Evolutionary conservation across 176 grass and related monocot species (phyloP).

Genomic region (Oryza glaberrima): DNA sequence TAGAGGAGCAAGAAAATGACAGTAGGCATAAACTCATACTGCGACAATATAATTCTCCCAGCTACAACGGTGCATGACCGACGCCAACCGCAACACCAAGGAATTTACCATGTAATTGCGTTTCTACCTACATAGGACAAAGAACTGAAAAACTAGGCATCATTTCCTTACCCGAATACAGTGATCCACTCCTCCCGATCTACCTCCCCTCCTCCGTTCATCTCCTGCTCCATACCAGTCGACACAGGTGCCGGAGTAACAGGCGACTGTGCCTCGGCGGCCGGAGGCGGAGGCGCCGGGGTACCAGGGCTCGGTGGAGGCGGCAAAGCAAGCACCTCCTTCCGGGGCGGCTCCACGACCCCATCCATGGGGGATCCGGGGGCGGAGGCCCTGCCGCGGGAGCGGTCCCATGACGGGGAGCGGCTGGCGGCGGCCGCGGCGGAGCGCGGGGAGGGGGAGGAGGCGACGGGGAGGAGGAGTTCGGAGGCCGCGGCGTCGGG

Average conservation of each 20-base stretch:
- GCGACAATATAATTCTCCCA: not conserved
- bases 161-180: conserved; percentile 78
- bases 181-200: conserved; percentile 88
- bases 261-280: conserved; percentile 54
- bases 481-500: conserved; percentile 65
- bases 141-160: not conserved
- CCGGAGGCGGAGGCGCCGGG: conserved; percentile 24
- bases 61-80: not conserved
- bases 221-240: conserved; percentile 33
- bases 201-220: conserved; percentile 41
- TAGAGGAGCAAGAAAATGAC: not conserved
- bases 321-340: conserved; percentile 53
- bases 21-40: not conserved
- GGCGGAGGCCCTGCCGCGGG: conserved; percentile 35
- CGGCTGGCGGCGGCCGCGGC: conserved; percentile 32
- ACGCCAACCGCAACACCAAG: not conserved
- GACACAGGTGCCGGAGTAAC: conserved; percentile 46
- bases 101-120: conserved; percentile 13
- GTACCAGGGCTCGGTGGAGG: conserved; percentile 42
- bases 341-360: conserved; percentile 43
- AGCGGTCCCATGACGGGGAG: conserved; percentile 53
- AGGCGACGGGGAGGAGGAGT: conserved; percentile 54
- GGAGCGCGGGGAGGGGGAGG: conserved; percentile 51
- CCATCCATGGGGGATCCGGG: conserved; percentile 54
- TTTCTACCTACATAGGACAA: not conserved